Evolutionary conservation across 2,329 filamentous ascomycete genomes (phyloP), one percentile per base, ranked within the genome.

Genomic region (Phyllosticta ampelicida): DNA sequence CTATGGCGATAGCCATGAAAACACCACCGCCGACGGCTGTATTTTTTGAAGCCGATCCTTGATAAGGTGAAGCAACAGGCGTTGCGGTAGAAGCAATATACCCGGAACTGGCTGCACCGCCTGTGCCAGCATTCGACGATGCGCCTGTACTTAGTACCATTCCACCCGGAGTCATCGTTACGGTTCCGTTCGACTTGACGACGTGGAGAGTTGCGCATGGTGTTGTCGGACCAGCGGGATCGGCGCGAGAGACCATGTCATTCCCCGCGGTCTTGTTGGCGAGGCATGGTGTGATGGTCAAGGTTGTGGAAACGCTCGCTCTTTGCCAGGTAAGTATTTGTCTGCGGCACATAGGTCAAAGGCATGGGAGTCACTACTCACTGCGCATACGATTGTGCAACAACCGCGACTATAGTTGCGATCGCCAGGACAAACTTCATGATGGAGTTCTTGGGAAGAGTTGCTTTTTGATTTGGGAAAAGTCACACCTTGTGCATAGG

Each of bases 171-270:
- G 55, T 49, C 30, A 58, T 48, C 5, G 56, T 59, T 9, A 59
- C 49, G 10, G 49, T 55, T 10, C 53, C 57, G 29, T 55, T 59
- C 11, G 57, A 52, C 53, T 28, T 52, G n/a, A 59, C 53, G 20
- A 36, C 51, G 18, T 29, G 19, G 26, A 59, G 18, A 18, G 57
- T 55, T 4, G 57, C 52, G 23, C 52, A 55, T 9, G 57, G 57
- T 1, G 57, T 55, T 23, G 28, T 53, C 23, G 30, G 29, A 10
- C 16, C 29, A 30, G 23, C 1, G 19, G 18, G 13, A 52, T 49
- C 19, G 57, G 57, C 5, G 49, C 57, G 57, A 2, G 57, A 55
- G 21, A 59, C 49, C 5, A 59, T 49, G 30, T 59, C 57, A 9
- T 30, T 28, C 16, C 29, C 20, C 9, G 57, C 29, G 3, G 53